These are phyloP conservation scores for Manihot esculenta DNA, from an alignment of 441 rosid genomes.

Conservation along the genomic window DNA sequence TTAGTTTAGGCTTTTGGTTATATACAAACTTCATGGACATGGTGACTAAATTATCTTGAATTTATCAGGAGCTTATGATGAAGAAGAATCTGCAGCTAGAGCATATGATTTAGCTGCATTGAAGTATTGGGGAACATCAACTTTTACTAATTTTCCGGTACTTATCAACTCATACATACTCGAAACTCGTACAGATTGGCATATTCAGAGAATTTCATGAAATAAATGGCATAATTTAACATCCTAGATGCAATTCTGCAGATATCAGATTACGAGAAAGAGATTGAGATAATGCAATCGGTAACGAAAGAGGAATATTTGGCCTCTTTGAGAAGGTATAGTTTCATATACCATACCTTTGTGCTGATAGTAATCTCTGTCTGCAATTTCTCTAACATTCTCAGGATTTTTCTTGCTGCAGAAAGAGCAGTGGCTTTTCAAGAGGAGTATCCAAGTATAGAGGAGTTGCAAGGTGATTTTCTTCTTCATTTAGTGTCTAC, in stretches of 20 bases:
- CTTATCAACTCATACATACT: not conserved
- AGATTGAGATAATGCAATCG: conserved; percentile 47
- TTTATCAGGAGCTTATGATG: conserved; percentile 60
- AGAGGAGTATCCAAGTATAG: conserved; percentile 77
- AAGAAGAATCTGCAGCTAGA: conserved; percentile 69
- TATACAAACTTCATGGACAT: not conserved
- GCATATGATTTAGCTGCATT: conserved; percentile 68
- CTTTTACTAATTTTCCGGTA: conserved; percentile 65
- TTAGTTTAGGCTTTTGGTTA: not conserved
- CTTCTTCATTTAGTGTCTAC: no score
- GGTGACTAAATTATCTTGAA: conserved; percentile 12
- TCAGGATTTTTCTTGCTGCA: conserved; percentile 19
- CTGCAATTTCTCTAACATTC: not conserved
- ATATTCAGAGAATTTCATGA: not conserved
- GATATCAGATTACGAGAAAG: conserved; percentile 55
- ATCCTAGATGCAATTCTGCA: conserved; percentile 16
- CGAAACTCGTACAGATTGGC: not conserved
- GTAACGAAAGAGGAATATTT: conserved; percentile 55
- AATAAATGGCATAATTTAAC: not conserved
- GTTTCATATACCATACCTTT: not conserved
- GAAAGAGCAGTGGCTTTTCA: conserved; percentile 75
- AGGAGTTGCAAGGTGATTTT: conserved; percentile 62
- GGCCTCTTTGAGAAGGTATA: conserved; percentile 62
- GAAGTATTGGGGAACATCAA: conserved; percentile 63
- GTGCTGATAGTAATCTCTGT: not conserved